Evolutionary conservation across 352 stramenopile species (phyloP).

Genomic region (Globisporangium yorkense): DNA sequence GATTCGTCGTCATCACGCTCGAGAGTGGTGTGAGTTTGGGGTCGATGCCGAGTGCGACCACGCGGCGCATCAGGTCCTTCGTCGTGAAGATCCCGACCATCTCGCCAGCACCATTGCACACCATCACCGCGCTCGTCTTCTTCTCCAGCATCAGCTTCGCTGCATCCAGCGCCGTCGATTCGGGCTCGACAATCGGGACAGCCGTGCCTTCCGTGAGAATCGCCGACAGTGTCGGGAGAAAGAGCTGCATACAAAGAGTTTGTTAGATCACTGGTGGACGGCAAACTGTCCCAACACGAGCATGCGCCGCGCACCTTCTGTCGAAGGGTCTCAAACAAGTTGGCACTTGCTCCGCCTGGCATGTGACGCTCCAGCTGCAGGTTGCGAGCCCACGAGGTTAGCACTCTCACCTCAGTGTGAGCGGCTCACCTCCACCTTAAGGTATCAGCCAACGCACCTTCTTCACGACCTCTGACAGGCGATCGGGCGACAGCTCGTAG

Average conservation of each 20-base stretch:
- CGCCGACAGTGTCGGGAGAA: slow-evolving; percentile 75
- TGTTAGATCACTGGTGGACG: not conserved
- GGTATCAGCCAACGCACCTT: slow-evolving; percentile 33
- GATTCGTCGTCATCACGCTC: slow-evolving; percentile 93
- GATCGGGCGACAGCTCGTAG: slow-evolving; percentile 69
- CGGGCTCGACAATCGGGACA: slow-evolving; percentile 47
- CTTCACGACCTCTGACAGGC: slow-evolving; percentile 65
- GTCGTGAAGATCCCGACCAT: slow-evolving; percentile 96
- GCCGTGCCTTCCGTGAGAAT: slow-evolving; percentile 59
- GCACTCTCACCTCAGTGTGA: not conserved
- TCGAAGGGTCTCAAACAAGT: slow-evolving; percentile 78
- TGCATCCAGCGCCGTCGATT: slow-evolving; percentile 57
- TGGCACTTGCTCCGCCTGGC: slow-evolving; percentile 36
- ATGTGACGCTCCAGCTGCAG: slow-evolving; percentile 55
- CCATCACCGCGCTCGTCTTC: slow-evolving; percentile 85
- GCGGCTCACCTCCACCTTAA: not conserved
- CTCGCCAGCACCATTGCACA: slow-evolving; percentile 77
- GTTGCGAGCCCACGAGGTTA: not conserved
- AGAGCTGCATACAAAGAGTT: slow-evolving; percentile 36
- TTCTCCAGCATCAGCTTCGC: slow-evolving; percentile 77
- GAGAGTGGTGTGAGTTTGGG: slow-evolving; percentile 78
- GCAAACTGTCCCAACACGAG: too few species aligned
- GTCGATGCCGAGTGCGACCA: slow-evolving; percentile 87
- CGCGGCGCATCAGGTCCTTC: slow-evolving; percentile 96
- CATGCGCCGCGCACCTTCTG: slow-evolving; percentile 43